Evolutionary conservation across 1,139 yeast species (phyloP).

Genomic region (Magnusiomyces tetraspermus): DNA sequence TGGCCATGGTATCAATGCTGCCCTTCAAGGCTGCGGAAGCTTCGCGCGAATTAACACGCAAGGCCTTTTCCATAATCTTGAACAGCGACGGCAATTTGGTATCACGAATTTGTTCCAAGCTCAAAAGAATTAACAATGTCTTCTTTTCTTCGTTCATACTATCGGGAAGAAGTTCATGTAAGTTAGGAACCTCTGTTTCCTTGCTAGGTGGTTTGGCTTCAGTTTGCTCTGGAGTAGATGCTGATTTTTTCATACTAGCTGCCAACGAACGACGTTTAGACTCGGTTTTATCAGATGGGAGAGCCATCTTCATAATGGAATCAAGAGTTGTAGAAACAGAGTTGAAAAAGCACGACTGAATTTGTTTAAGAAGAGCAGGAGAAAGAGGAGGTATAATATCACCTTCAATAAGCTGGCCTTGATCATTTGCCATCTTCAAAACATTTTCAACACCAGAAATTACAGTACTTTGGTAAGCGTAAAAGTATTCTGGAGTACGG

Average conservation of each 20-base stretch:
- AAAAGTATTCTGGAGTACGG: constrained; percentile 23
- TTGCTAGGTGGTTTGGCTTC: constrained; percentile 5
- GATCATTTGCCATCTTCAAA: constrained; percentile 20
- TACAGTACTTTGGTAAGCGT: constrained; percentile 28
- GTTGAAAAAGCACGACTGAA: constrained; percentile 35
- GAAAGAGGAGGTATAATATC: constrained; percentile 41
- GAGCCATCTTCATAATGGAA: constrained; percentile 14
- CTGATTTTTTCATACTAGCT: too few relatives aligned
- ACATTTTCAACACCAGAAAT: constrained; percentile 27
- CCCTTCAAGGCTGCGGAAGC: constrained; percentile 37
- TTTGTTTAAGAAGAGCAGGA: constrained; percentile 37
- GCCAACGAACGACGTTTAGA: too few relatives aligned
- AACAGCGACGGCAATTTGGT: constrained; percentile 41
- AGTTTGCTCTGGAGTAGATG: too few relatives aligned
- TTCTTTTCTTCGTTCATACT: constrained; percentile 32
- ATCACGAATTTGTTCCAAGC: constrained; percentile 41
- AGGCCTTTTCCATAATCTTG: constrained; percentile 40
- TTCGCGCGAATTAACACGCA: constrained; percentile 36
- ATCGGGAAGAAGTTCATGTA: constrained; percentile 24
- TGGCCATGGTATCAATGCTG: constrained; percentile 42
- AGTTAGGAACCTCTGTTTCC: constrained; percentile 14
- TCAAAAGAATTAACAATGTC: constrained; percentile 40
- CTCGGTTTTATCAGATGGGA: constrained; percentile 10
- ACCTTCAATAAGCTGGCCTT: constrained; percentile 14
- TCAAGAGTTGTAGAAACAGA: constrained; percentile 31